Percentiles rank a stretch among this genome's conserved stretches.
These are phyloP conservation scores for Curvularia sp. DNA, from an alignment of 2,329 filamentous ascomycete species.

Conservation along the genomic window DNA sequence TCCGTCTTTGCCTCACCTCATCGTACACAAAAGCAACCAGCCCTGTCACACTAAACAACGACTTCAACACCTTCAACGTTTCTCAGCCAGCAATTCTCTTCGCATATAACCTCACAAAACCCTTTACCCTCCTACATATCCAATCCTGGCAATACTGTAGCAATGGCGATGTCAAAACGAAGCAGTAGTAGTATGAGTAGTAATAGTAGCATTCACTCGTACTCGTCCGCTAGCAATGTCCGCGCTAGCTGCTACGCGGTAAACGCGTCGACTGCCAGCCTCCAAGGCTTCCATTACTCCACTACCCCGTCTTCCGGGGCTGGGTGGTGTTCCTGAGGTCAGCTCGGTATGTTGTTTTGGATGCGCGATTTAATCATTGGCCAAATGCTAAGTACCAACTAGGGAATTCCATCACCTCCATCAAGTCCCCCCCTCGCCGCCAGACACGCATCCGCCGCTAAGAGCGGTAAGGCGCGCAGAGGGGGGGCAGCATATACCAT, in stretches of 20 bases:
- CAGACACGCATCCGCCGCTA: constrained; percentile 52
- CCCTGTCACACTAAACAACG: constrained; percentile 16
- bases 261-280: constrained; percentile 67
- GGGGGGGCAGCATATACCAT: constrained; percentile 96
- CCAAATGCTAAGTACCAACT: constrained; percentile 5
- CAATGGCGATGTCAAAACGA: constrained; percentile 76
- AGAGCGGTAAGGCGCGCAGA: constrained; percentile 60
- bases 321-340: constrained; percentile 57
- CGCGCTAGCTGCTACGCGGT: constrained; percentile 92
- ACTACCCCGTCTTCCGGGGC: constrained; percentile 81
- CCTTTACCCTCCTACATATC: constrained; percentile 1
- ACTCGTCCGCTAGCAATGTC: constrained; percentile 75
- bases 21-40: constrained; percentile 10
- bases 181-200: constrained; percentile 70
- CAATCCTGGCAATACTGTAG: constrained; percentile 57
- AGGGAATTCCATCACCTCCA: constrained; percentile 83
- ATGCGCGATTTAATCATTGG: background rate
- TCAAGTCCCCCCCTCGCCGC: constrained; percentile 85
- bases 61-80: constrained; percentile 3
- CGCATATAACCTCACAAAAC: background rate
- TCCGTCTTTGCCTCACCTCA: constrained; percentile 21
- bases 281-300: constrained; percentile 63
- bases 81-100: background rate
- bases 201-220: constrained; percentile 63
- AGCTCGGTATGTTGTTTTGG: constrained; percentile 48